Conservation (phyloP, 495 filamentous ascomycete species). For the Penicillium psychrofluorescens region DNA sequence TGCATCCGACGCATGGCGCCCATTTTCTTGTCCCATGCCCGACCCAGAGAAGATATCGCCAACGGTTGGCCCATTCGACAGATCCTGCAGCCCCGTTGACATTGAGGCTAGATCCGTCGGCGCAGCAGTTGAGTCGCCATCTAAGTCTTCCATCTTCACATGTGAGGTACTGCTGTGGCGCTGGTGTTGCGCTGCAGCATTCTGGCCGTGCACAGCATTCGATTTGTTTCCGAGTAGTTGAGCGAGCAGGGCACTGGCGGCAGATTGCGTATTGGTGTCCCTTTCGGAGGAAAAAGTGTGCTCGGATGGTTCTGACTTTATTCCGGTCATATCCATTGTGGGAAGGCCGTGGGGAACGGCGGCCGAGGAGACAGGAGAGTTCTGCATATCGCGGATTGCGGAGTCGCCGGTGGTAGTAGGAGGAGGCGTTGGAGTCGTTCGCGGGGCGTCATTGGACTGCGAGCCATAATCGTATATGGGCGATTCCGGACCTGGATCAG, state of each 20-base stretch:
- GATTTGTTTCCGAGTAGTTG: constrained; percentile 36
- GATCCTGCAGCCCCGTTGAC: constrained; percentile 12
- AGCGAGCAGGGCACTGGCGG: constrained; percentile 38
- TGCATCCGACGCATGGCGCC: constrained; percentile 10
- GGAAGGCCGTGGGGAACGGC: constrained; percentile 20
- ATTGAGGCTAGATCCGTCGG: constrained; percentile 1
- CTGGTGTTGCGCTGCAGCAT: neutral
- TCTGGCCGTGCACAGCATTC: constrained; percentile 7
- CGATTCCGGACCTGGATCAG: constrained; percentile 36
- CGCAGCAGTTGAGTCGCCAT: constrained; percentile 5
- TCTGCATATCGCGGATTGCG: constrained; percentile 39
- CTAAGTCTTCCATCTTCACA: constrained; percentile 15
- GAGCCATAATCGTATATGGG: constrained; percentile 37
- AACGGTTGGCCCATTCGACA: constrained; percentile 12
- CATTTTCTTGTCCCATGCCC: constrained; percentile 8
- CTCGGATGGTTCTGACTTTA: constrained; percentile 29
- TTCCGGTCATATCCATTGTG: constrained; percentile 20
- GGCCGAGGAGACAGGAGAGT: constrained; percentile 36
- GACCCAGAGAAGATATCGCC: constrained; percentile 11
- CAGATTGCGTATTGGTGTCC: constrained; percentile 26
- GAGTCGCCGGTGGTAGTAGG: constrained; percentile 19
- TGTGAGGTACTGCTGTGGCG: constrained; percentile 11
- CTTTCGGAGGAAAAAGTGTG: constrained; percentile 11
- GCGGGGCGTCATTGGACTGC: constrained; percentile 19
- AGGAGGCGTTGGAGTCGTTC: too few relatives aligned